phyloP scores from a whole-genome alignment of 176 grass and related monocot genomes.

The Themeda triandra region DNA sequence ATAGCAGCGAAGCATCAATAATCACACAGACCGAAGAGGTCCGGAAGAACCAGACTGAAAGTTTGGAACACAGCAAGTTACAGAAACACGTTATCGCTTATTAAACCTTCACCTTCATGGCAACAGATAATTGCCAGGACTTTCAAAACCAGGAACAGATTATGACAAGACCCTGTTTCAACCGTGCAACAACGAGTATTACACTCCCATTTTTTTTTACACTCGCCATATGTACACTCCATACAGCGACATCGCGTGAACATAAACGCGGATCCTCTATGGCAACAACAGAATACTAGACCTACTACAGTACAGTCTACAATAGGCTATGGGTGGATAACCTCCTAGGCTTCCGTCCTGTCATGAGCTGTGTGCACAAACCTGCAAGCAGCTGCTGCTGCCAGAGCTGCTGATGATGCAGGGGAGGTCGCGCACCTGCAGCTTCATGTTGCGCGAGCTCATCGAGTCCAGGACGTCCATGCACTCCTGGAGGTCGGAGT shows the following conservation, averaged over 20 bases:
- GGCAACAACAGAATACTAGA: background rate
- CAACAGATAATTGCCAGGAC: conserved; percentile 4
- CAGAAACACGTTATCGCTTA: background rate
- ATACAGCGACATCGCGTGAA: background rate
- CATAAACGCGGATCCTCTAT: background rate
- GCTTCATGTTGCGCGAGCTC: conserved; percentile 45
- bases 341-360: background rate
- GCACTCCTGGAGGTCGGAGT: conserved; percentile 78
- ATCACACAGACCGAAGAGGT: background rate
- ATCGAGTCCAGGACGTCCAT: conserved; percentile 75
- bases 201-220: background rate
- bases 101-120: background rate
- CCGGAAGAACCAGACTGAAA: background rate
- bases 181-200: background rate
- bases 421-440: conserved; percentile 56
- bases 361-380: conserved; percentile 32
- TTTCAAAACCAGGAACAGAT: background rate
- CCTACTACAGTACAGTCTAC: background rate
- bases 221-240: background rate
- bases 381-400: conserved; percentile 66
- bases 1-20: background rate
- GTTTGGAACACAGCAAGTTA: background rate
- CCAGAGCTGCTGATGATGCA: conserved; percentile 45
- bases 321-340: background rate
- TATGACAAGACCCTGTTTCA: background rate